Percentiles rank a stretch among this genome's conserved stretches.
Evolutionary conservation across 495 filamentous ascomycete genomes (phyloP).

Genomic region (Saxispiralis lemnorum): DNA sequence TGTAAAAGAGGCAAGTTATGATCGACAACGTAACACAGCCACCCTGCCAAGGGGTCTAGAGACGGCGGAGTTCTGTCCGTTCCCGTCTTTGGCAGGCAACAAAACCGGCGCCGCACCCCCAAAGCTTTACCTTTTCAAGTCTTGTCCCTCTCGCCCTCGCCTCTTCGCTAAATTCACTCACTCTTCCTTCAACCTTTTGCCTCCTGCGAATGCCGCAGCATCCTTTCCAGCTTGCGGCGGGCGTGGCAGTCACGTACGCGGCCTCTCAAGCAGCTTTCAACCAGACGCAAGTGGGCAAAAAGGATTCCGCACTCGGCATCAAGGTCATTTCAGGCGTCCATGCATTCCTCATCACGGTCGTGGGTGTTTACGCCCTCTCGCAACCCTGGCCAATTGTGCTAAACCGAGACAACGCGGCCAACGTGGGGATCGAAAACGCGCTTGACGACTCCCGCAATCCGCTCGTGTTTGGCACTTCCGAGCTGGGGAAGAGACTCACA

Average conservation of each 20-base stretch:
- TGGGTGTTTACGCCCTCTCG: not conserved
- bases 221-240: not conserved
- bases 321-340: slow-evolving; percentile 1
- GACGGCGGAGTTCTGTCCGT: no score
- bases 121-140: no score
- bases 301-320: not conserved
- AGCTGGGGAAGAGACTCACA: slow-evolving; percentile 16
- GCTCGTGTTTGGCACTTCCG: slow-evolving; percentile 12
- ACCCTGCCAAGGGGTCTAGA: no score
- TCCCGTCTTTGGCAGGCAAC: no score
- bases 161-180: no score
- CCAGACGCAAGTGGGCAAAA: not conserved
- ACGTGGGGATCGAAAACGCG: not conserved
- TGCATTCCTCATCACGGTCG: not conserved
- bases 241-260: not conserved
- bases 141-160: no score
- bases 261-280: not conserved
- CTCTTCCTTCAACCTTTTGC: no score
- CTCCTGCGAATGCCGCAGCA: not conserved
- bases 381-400: not conserved
- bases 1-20: no score
- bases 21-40: no score
- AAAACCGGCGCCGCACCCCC: no score
- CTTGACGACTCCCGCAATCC: slow-evolving; percentile 13
- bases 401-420: not conserved